Conservation (phyloP, 352 stramenopile species). For the Globisporangium lucens region DNA sequence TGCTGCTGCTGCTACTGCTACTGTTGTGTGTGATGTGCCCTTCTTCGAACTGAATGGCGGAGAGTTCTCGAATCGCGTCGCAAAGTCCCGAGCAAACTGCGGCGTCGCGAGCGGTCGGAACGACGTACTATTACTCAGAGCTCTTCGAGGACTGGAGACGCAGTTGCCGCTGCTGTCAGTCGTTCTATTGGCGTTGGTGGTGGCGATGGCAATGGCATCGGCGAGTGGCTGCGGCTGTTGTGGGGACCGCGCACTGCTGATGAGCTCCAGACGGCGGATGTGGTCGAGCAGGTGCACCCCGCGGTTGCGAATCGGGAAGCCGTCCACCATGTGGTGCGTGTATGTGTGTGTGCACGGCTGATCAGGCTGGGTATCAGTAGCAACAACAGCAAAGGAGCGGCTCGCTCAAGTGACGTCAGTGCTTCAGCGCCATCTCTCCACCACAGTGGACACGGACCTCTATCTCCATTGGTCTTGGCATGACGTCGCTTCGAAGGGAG, state of each 20-base stretch:
- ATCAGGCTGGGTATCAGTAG: background rate
- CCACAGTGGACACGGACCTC: background rate
- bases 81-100: conserved; percentile 9
- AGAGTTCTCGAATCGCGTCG: background rate
- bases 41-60: background rate
- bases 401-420: background rate
- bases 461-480: too few species aligned
- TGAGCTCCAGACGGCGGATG: conserved; percentile 28
- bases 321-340: conserved; percentile 9
- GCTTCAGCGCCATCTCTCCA: background rate
- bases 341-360: background rate
- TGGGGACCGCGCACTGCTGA: conserved; percentile 12
- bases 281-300: conserved; percentile 33
- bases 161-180: background rate
- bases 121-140: background rate
- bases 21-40: background rate
- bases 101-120: conserved; percentile 8
- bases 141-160: background rate
- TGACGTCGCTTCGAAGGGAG: background rate
- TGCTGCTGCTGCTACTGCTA: background rate
- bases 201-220: background rate
- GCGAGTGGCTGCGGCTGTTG: background rate
- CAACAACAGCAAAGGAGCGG: background rate
- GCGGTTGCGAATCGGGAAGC: conserved; percentile 28
- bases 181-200: background rate